A percentile compares a stretch with the other conserved stretches of the same genome.
Conservation (phyloP, 331 rosid genomes). For the Arachis monticola region DNA sequence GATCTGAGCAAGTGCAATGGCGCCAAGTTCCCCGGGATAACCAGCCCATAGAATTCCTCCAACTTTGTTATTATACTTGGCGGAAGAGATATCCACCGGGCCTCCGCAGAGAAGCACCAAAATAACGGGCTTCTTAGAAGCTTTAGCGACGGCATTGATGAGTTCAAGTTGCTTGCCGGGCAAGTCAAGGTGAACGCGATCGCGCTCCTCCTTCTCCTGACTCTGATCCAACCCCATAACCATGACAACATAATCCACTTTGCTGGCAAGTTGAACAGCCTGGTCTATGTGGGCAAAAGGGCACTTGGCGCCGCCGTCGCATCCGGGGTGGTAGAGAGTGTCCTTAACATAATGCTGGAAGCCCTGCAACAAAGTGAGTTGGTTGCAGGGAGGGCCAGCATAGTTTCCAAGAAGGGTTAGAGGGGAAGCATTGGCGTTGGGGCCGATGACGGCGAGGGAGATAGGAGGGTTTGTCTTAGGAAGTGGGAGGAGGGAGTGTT, state of each 20-base stretch:
- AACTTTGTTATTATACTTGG: conserved; percentile 61
- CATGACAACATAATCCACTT: conserved; percentile 76
- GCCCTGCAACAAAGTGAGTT: conserved; percentile 60
- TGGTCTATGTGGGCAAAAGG: conserved; percentile 50
- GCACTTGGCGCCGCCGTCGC: conserved; percentile 62
- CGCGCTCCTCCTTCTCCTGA: conserved; percentile 73
- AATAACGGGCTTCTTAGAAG: conserved; percentile 69
- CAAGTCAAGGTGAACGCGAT: conserved; percentile 64
- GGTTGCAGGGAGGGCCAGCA: conserved; percentile 81
- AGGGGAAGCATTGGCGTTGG: conserved; percentile 68
- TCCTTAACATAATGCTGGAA: conserved; percentile 59
- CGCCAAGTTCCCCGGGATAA: conserved; percentile 92
- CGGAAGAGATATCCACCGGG: conserved; percentile 77
- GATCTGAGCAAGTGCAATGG: conserved; percentile 77
- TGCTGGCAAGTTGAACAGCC: conserved; percentile 62
- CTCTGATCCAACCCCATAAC: conserved; percentile 88
- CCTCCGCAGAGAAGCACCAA: conserved; percentile 86
- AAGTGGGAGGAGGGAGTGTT: conserved; percentile 68
- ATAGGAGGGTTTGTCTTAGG: conserved; percentile 52
- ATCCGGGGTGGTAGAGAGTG: conserved; percentile 64
- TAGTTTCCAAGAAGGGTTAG: conserved; percentile 77
- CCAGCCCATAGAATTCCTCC: conserved; percentile 98
- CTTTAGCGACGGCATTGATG: conserved; percentile 65
- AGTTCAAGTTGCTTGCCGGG: conserved; percentile 84
- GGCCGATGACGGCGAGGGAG: conserved; percentile 91